Conservation (phyloP, 2,329 filamentous ascomycete genomes). For the Curvularia verruculosa region DNA sequence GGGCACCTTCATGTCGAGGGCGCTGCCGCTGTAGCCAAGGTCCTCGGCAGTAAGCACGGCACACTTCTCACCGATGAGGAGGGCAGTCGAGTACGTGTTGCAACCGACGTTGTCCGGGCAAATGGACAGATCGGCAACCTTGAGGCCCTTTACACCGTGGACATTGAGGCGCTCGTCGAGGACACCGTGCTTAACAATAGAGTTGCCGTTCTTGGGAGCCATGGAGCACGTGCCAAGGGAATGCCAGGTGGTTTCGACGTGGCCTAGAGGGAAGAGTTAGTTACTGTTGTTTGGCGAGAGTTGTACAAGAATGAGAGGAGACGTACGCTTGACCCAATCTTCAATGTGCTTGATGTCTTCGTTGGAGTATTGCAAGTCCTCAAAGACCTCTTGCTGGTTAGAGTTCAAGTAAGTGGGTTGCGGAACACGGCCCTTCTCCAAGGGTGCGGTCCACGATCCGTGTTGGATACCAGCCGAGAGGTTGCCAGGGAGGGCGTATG, state of each 20-base stretch:
- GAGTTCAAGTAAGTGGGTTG: slow-evolving; percentile 64
- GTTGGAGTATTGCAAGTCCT: slow-evolving; percentile 70
- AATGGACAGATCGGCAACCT: slow-evolving; percentile 77
- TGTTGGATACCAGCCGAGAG: slow-evolving; percentile 74
- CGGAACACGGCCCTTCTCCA: slow-evolving; percentile 61
- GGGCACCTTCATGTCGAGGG: slow-evolving; percentile 76
- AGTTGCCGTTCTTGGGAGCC: slow-evolving; percentile 77
- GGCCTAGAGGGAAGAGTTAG: slow-evolving; percentile 42
- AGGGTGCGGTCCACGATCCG: slow-evolving; percentile 70
- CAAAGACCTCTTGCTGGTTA: slow-evolving; percentile 64
- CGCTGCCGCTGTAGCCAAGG: slow-evolving; percentile 73
- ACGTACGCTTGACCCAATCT: slow-evolving; percentile 61
- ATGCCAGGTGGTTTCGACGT: slow-evolving; percentile 80
- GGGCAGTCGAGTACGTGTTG: slow-evolving; percentile 69
- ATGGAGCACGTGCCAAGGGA: slow-evolving; percentile 73
- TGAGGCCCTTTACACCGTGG: slow-evolving; percentile 76
- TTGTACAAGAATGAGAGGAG: neutral
- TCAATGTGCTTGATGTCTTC: slow-evolving; percentile 70
- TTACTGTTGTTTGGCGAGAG: neutral
- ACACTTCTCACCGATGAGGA: slow-evolving; percentile 78
- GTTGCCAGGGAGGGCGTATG: slow-evolving; percentile 75
- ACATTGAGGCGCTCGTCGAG: slow-evolving; percentile 79
- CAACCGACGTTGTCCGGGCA: slow-evolving; percentile 76
- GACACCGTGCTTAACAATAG: slow-evolving; percentile 79
- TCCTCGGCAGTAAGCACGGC: slow-evolving; percentile 74